Conservation (phyloP, 192 early-diverging fungal genomes). For the Dispira parvispora region DNA sequence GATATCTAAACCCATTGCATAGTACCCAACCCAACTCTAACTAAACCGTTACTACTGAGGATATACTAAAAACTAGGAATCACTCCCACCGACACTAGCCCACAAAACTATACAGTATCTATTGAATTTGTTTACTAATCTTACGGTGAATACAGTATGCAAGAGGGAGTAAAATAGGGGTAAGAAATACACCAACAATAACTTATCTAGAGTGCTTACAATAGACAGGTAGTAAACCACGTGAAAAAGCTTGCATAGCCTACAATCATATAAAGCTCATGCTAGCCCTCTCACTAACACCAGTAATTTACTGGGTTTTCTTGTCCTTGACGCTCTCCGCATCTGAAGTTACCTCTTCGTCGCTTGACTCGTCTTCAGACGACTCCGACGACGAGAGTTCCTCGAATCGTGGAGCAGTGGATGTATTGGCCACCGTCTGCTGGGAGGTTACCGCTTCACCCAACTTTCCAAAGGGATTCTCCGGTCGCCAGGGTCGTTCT, state of each 20-base stretch:
- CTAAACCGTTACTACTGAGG: too few relatives aligned
- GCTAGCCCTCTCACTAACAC: not conserved
- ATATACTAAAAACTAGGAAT: too few relatives aligned
- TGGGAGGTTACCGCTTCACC: conserved; percentile 6
- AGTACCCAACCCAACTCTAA: too few relatives aligned
- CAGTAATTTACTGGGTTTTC: not conserved
- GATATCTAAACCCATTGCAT: too few relatives aligned
- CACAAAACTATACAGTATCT: too few relatives aligned
- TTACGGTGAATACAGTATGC: not conserved
- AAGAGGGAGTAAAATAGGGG: not conserved
- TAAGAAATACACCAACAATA: not conserved
- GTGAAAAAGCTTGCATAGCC: not conserved
- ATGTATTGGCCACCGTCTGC: conserved; percentile 8
- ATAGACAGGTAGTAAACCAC: not conserved
- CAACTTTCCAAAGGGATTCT: conserved; percentile 46
- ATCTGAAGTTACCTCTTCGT: not conserved
- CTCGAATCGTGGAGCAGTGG: not conserved
- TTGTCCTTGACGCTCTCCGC: not conserved
- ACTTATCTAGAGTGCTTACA: not conserved
- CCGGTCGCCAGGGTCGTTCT: conserved; percentile 67
- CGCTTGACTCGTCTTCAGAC: not conserved
- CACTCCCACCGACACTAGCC: too few relatives aligned
- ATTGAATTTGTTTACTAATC: too few relatives aligned
- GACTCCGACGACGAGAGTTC: not conserved
- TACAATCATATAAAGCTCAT: not conserved